Evolutionary conservation across 371 early-diverging fungal genomes (phyloP), one percentile per base, ranked within the genome.

Genomic region (Rhizopus arrhizus): DNA sequence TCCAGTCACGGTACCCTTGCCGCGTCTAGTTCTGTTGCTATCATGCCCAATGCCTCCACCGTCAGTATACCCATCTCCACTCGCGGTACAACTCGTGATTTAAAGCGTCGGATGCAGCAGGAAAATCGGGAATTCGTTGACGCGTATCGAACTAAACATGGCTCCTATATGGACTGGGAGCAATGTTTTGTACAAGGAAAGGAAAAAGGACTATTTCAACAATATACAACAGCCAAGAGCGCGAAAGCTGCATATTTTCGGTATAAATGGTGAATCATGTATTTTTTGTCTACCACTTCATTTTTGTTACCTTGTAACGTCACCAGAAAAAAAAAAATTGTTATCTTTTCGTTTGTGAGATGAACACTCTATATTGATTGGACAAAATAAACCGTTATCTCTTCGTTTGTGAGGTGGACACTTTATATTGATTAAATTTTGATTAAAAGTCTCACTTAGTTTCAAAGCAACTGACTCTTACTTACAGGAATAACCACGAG

Each of bases 111-210:
- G 10, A 36, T 36, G 36, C 36, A 48, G 47, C 40, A 35, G 42
- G 28, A 11, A 57, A 54, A 54, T 56, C 59, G 59, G 65, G 35
- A 56, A 52, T 59, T 65, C 45, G 40, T 65, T 31, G 56, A 65
- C 35, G 48, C 51, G 31, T 59, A 65, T 51, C 59, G 56, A n/a
- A 43, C 48, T 50, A 42, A 59, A 52, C 35, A 59, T 49, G 59
- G 53, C 13, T 45, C 32, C 43, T 31, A 53, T 54, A 54, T 61
- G 49, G 49, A 61, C 29, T 61, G 61, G 55, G 34, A 61, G 5
- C 42, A 53, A 31, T 48, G 48, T 45, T 61, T 59, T 59, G 53
- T 38, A 52, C 59, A 42, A 33, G 59, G 16, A 42, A 59, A 52
- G 43, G 53, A 38, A 58, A 58, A 50, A 58, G 51, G 42, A 50